Base-by-base conservation (phyloP, 495 filamentous ascomycete species). In the Penicillium bialowiezense region DNA sequence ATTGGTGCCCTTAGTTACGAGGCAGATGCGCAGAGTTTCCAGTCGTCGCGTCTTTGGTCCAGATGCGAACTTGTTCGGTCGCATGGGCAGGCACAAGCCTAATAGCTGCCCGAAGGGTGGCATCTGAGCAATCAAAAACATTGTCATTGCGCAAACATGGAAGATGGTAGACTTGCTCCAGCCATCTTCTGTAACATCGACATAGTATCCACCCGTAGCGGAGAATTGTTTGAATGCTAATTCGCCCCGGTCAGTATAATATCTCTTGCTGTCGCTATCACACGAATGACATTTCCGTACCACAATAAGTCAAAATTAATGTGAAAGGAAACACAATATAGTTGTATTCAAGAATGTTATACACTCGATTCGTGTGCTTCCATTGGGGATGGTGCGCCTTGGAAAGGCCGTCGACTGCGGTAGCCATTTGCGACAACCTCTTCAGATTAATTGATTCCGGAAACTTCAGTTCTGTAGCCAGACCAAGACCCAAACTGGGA, bases 1-100 rank as follows among this genome's bases (percentile, higher is more conserved):
- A 32, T 51, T 51, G 0, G 40, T 43, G 1, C 48, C 48, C 20
- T 44, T 51, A 1, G 48, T 51, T n/a, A 44, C 48, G n/a, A 50
- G 48, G n/a, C 40, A 51, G 9, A 51, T 19, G 9, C 32, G n/a
- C 7, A 51, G 31, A 0, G 48, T 51, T 17, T 23, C 41, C 5
- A 51, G 33, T 2, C 20, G 31, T 29, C 48, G 15, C 10, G 32
- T 44, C 21, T 31, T 38, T 10, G 48, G 39, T 3, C 15, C 6
- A 12, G 15, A 15, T 2, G 39, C 13, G 4, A 41, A 31, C 26
- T 44, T 43, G 24, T 36, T 24, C 13, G 48, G 48, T 32, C 20
- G 31, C 48, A 51, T 51, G 3, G 40, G 40, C 7, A 39, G 40
- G 28, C 48, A 51, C 2, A 51, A 18, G 7, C 48, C 48, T 0